phyloP scores from a whole-genome alignment of 352 stramenopile genomes.

The Lagenidium giganteum region DNA sequence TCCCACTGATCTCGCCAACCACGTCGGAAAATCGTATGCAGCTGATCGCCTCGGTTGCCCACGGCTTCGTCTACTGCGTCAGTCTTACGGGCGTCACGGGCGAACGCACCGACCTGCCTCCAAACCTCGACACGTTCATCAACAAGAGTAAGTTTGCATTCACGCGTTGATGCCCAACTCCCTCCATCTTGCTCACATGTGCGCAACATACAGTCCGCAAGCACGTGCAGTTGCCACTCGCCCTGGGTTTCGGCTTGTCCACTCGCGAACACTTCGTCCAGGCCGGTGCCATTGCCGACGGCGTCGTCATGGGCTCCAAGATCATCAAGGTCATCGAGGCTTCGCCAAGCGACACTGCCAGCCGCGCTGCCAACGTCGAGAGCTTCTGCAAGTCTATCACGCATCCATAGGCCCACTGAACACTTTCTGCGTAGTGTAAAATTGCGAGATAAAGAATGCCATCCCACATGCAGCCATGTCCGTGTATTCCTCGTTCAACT shows the following conservation, averaged over 20 bases:
- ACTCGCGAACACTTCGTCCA: slow-evolving; percentile 89
- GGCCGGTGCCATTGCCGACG: slow-evolving; percentile 90
- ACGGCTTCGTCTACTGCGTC: slow-evolving; percentile 87
- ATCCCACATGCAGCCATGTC: background rate
- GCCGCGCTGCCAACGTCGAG: slow-evolving; percentile 66
- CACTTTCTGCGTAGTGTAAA: background rate
- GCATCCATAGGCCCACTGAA: background rate
- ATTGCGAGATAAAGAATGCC: too few species aligned
- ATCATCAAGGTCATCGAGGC: slow-evolving; percentile 85
- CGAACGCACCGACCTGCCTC: slow-evolving; percentile 83
- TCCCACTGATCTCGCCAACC: slow-evolving; percentile 96
- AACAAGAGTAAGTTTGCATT: slow-evolving; percentile 52
- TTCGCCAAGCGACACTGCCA: slow-evolving; percentile 42
- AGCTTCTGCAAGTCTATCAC: slow-evolving; percentile 70
- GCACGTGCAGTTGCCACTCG: slow-evolving; percentile 87
- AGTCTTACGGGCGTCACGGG: slow-evolving; percentile 93
- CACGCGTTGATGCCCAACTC: background rate
- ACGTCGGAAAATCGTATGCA: slow-evolving; percentile 94
- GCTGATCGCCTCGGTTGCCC: slow-evolving; percentile 59
- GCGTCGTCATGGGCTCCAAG: slow-evolving; percentile 86
- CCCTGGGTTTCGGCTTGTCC: slow-evolving; percentile 97
- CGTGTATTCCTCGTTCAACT: slow-evolving; percentile 1
- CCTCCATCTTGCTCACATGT: background rate
- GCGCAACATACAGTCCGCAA: slow-evolving; percentile 45
- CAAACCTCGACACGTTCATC: slow-evolving; percentile 94